Evolutionary conservation across 768 basidiomycete genomes (phyloP), one percentile per base, ranked within the genome.

Genomic region (Suillus cothurnatus): DNA sequence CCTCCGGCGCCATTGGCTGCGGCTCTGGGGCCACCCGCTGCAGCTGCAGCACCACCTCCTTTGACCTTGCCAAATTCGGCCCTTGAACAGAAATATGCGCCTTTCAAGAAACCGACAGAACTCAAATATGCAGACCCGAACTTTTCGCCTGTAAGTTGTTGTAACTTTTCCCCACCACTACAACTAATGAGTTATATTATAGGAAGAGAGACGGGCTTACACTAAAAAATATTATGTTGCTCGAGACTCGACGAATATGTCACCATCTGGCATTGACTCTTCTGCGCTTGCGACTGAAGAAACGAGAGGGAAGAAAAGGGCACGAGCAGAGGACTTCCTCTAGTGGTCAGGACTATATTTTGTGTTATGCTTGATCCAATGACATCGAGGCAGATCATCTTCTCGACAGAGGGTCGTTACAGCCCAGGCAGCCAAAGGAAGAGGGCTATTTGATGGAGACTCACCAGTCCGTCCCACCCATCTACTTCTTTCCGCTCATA

Each of bases 311-410:
- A 92, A 88, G 81, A 95, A 95, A 77, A 81, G 94, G 56, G 91
- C 93, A 56, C 82, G 92, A 69, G 94, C 94, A 38, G 93, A 94
- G 77, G 94, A 95, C 76, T 93, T 92, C 77, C 78, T 94, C 70
- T 93, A 78, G 72, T 63, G 67, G 67, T 66, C 65, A 63, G 64
- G 64, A 39, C 67, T 63, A 49, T 65, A 65, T 39, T 50, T 66
- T 63, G 26, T 31, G 64, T 61, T 66, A 50, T 59, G 65, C 31
- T 63, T 57, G 73, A 71, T 76, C 72, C 67, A 61, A 64, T 61
- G 61, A 64, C 55, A 64, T 28, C 23, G 58, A 62, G 43, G 41
- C 63, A 64, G 58, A 57, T 61, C 70, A 71, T 75, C 62, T 73
- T 71, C 67, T 74, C 57, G 38, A 58, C 57, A 38, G 38, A 11